Conservation (phyloP, 148 eudicot genomes). For the Rhododendron simsii region DNA sequence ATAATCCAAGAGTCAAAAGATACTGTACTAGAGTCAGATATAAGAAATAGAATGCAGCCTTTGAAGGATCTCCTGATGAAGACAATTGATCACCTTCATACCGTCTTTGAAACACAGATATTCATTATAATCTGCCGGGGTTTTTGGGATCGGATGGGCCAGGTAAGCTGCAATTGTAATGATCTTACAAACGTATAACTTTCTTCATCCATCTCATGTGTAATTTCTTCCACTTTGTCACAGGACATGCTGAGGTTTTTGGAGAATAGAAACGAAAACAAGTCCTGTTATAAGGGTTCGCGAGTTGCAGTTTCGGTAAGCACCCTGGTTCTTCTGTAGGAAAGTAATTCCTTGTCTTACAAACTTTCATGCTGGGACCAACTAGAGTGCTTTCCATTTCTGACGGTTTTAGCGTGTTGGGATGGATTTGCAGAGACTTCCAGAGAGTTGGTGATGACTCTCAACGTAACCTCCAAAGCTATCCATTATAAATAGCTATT, state of each 20-base stretch:
- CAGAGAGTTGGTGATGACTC: too few relatives aligned
- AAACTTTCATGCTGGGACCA: neutral
- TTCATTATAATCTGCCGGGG: slow-evolving; percentile 55
- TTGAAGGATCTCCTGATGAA: slow-evolving; percentile 47
- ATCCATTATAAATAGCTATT: neutral
- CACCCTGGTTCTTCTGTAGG: neutral
- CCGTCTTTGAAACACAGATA: slow-evolving; percentile 45
- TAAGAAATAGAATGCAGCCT: slow-evolving; percentile 60
- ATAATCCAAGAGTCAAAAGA: slow-evolving; percentile 69
- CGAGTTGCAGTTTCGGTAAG: slow-evolving; percentile 74
- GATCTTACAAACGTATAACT: neutral
- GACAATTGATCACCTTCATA: slow-evolving; percentile 53
- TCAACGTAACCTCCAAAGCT: neutral
- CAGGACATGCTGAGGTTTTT: slow-evolving; percentile 64
- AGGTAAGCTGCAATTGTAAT: slow-evolving; percentile 19
- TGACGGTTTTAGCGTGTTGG: neutral
- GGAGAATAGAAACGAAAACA: slow-evolving; percentile 61
- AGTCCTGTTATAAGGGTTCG: slow-evolving; percentile 59
- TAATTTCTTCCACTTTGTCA: neutral
- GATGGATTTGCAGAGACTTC: too few relatives aligned
- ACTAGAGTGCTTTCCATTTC: neutral
- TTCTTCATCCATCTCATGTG: neutral
- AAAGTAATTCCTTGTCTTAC: neutral
- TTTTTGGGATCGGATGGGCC: slow-evolving; percentile 84
- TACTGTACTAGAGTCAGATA: slow-evolving; percentile 46